Percentiles rank a stretch among this genome's conserved stretches.
Evolutionary conservation across 2,329 filamentous ascomycete genomes (phyloP).

Genomic region (Coniochaeta sp.): DNA sequence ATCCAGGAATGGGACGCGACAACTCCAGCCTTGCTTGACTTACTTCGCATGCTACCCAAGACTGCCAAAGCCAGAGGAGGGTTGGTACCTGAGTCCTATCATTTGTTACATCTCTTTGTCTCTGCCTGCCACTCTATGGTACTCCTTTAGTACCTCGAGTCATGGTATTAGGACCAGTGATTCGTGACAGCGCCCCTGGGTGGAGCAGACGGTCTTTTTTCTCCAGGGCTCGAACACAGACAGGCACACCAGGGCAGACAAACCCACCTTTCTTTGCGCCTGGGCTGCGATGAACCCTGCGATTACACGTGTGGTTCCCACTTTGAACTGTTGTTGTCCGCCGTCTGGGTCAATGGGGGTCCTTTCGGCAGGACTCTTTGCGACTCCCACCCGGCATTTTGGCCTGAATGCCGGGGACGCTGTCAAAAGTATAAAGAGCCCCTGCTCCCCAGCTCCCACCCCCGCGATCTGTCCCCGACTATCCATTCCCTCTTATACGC

Average conservation of each 20-base stretch:
- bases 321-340: not conserved
- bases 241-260: not conserved
- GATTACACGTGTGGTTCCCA: not conserved
- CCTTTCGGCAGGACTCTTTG: not conserved
- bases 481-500: not conserved
- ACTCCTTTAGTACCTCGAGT: not conserved
- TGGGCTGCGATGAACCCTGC: not conserved
- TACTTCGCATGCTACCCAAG: not conserved
- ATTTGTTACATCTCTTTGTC: not conserved
- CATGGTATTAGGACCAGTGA: not conserved
- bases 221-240: not conserved
- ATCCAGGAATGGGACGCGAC: not conserved
- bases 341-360: not conserved
- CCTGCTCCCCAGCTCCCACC: not conserved
- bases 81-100: not conserved
- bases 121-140: not conserved
- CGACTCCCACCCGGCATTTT: not conserved
- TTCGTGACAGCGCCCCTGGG: not conserved
- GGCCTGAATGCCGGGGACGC: not conserved
- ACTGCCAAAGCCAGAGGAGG: not conserved
- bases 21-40: not conserved
- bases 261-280: not conserved
- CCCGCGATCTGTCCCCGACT: not conserved
- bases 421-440: not conserved
- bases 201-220: not conserved